Evolutionary conservation across 495 filamentous ascomycete genomes (phyloP).

Genomic region (Aspergillus olivimuriae): DNA sequence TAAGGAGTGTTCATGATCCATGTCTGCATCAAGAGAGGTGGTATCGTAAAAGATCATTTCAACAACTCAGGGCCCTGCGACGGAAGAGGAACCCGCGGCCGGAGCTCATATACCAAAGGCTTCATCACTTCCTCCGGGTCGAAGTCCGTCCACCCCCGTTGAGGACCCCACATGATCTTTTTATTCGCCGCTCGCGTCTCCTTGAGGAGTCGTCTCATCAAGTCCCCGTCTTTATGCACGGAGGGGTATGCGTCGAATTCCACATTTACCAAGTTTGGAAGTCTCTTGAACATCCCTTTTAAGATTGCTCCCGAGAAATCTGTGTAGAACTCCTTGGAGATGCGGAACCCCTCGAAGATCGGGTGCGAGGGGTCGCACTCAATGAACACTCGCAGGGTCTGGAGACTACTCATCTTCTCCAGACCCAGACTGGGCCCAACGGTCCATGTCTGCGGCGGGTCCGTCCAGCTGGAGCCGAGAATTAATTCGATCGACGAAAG

Average conservation of each 20-base stretch:
- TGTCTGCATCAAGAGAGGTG: too few relatives aligned
- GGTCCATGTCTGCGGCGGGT: constrained; percentile 66
- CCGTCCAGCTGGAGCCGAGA: constrained; percentile 73
- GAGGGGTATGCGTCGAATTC: constrained; percentile 71
- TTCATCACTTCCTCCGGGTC: constrained; percentile 21
- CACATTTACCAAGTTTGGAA: constrained; percentile 55
- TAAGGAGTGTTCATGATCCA: too few relatives aligned
- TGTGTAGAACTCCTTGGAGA: constrained; percentile 66
- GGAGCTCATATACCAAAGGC: constrained; percentile 9
- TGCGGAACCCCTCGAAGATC: constrained; percentile 66
- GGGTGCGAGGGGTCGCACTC: constrained; percentile 71
- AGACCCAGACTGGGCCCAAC: constrained; percentile 62
- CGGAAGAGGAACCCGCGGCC: too few relatives aligned
- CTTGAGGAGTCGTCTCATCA: constrained; percentile 63
- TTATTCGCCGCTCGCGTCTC: constrained; percentile 45
- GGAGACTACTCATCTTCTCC: constrained; percentile 52
- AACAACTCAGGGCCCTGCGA: too few relatives aligned
- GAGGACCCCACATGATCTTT: constrained; percentile 61
- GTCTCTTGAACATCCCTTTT: constrained; percentile 46
- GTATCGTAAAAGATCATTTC: too few relatives aligned
- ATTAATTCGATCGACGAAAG: constrained; percentile 69
- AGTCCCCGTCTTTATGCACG: constrained; percentile 59
- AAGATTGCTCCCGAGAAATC: constrained; percentile 58
- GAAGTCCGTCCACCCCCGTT: constrained; percentile 55
- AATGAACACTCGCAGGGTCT: constrained; percentile 66